Base-by-base conservation (phyloP, 768 basidiomycete genomes). In the Amanita brunnescens region DNA sequence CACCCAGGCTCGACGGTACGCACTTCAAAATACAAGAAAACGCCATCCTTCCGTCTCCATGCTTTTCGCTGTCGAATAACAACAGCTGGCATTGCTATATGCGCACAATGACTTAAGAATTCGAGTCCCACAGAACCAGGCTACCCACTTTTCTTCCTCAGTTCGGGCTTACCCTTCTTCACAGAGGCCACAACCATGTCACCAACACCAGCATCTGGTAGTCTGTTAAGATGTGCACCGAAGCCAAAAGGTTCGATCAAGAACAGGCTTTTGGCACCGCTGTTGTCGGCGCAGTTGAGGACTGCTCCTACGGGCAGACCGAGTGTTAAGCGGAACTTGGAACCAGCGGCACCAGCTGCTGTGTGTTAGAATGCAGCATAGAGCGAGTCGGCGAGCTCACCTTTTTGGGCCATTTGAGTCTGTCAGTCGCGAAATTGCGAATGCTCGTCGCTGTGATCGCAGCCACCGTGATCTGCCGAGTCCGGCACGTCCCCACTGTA, bases 141-240 rank as follows among this genome's bases (percentile, higher is more conserved):
- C 53, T 4, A 78, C 92, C 64, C 67, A 95, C 92, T 95, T 79
- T 99, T 99, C 80, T 99, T 99, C 73, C 96, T 85, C 67, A 99
- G 73, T 73, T 99, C 96, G 32, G 96, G 96, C 77, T 99, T 98
- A 70, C 96, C 96, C 80, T 98, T 98, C 83, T 99, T 98, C 64
- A 99, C 96, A 48, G 88, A 91, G 53, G 91, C 91, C 54, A 95
- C 88, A 55, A 94, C 83, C 91, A 94, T 93, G 69, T 93, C 91
- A 52, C 91, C 90, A 53, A 91, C 89, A 77, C 86, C 87, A 56
- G 89, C 93, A 69, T 96, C 95, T 56, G 96, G 96, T 55, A 98
- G 79, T 72, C 96, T 81, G 82, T 98, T 98, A 45, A 98, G 81
- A 68, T 87, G 92, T 57, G 96, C 87, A 70, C 96, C 96, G 68